Percentiles rank a stretch among this genome's conserved stretches.
Conservation (phyloP, 805 yeast species). For the Kregervanrija pseudodelftensis region DNA sequence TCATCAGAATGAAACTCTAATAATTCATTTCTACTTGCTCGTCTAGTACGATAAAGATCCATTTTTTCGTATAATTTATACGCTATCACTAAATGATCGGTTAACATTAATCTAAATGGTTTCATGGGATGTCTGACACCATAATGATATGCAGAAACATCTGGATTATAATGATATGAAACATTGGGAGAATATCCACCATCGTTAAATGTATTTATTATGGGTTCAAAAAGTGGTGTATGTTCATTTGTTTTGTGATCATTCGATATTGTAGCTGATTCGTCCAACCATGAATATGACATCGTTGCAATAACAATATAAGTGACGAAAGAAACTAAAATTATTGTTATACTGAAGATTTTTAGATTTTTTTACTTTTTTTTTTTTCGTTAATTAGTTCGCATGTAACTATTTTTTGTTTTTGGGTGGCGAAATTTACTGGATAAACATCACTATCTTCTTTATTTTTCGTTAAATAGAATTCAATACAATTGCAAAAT, state of each 20-base stretch:
- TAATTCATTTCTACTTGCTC: constrained; percentile 78
- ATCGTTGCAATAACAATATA: constrained; percentile 2
- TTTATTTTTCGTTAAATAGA: neutral
- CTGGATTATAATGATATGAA: constrained; percentile 82
- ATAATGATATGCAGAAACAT: constrained; percentile 75
- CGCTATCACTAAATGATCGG: constrained; percentile 82
- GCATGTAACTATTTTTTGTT: no score
- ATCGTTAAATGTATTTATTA: constrained; percentile 31
- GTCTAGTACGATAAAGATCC: constrained; percentile 82
- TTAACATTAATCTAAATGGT: constrained; percentile 87
- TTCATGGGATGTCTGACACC: constrained; percentile 98
- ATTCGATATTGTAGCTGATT: constrained; percentile 1
- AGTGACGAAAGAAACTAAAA: neutral
- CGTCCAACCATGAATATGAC: constrained; percentile 19
- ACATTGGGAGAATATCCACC: constrained; percentile 48
- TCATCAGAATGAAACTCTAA: constrained; percentile 81
- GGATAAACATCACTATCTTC: neutral
- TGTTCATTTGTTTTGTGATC: constrained; percentile 17
- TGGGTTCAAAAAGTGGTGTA: constrained; percentile 41
- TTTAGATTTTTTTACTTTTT: no score
- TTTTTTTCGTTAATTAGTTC: no score
- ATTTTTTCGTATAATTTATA: constrained; percentile 82
- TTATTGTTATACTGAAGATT: no score
- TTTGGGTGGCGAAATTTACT: no score
- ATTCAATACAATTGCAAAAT: constrained; percentile 7